Percentiles rank a stretch among this genome's conserved stretches.
Evolutionary conservation across 2,329 filamentous ascomycete genomes (phyloP).

Genomic region (Aphanoascus verrucosus): DNA sequence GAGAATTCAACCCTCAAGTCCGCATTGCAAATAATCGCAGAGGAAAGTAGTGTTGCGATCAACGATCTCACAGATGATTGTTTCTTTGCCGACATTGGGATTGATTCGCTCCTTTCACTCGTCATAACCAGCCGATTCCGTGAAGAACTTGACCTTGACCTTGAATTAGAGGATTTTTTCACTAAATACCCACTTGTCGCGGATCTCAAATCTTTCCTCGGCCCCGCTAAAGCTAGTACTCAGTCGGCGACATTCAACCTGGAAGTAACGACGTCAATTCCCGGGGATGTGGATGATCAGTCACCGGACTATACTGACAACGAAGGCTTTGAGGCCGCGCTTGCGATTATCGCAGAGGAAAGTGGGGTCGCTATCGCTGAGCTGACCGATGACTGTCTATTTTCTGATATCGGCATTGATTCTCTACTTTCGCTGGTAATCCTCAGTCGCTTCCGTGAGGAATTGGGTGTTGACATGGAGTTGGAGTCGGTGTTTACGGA

Average conservation of each 20-base stretch:
- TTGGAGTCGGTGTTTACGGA: too few species aligned
- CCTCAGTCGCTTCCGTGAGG: constrained; percentile 4
- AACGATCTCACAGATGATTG: constrained; percentile 9
- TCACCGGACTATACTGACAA: too few species aligned
- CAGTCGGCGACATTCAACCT: too few species aligned
- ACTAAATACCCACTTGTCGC: neutral
- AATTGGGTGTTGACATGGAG: constrained; percentile 33
- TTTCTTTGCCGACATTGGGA: constrained; percentile 22
- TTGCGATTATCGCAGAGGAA: constrained; percentile 8
- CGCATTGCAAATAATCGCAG: constrained; percentile 8
- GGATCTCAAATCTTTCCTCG: too few species aligned
- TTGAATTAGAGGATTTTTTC: neutral
- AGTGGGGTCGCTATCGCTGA: constrained; percentile 12
- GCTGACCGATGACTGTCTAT: constrained; percentile 5
- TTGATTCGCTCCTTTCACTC: constrained; percentile 31
- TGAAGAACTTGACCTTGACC: constrained; percentile 22
- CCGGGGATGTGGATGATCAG: too few species aligned
- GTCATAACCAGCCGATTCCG: constrained; percentile 28
- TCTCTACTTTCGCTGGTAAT: constrained; percentile 13
- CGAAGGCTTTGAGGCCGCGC: too few species aligned
- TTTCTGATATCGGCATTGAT: constrained; percentile 14
- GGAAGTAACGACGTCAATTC: too few species aligned
- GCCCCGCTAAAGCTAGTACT: too few species aligned
- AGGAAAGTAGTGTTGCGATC: constrained; percentile 10
- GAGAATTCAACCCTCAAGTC: constrained; percentile 15